Conservation (phyloP, 1,284 basidiomycete species). For the Sanguinoderma infundibulare region DNA sequence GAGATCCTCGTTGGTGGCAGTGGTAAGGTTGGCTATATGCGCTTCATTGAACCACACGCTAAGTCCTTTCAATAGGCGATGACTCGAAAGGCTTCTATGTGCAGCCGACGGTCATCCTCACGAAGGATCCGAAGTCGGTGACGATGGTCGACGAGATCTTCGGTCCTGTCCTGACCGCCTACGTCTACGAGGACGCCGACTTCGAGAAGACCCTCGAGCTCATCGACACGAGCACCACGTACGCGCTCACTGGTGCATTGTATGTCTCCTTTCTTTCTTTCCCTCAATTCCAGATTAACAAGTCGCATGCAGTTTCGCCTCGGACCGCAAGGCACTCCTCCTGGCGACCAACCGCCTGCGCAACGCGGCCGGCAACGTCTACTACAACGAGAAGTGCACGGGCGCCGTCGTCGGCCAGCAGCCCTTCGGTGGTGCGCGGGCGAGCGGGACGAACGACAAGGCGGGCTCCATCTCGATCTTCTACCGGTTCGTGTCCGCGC, state of each 20-base stretch:
- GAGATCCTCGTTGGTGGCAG: conserved; percentile 88
- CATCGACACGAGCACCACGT: conserved; percentile 87
- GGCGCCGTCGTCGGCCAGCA: conserved; percentile 97
- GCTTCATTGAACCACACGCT: not conserved
- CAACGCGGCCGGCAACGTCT: conserved; percentile 89
- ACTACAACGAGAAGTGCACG: conserved; percentile 97
- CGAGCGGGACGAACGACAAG: conserved; percentile 98
- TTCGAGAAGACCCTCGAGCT: conserved; percentile 87
- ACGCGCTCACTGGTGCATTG: conserved; percentile 92
- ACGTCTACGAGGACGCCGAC: conserved; percentile 84
- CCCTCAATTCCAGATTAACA: not conserved
- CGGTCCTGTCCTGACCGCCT: conserved; percentile 94
- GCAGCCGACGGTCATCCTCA: conserved; percentile 94
- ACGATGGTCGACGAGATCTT: conserved; percentile 98
- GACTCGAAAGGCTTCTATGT: conserved; percentile 94
- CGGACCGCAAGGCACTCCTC: conserved; percentile 79
- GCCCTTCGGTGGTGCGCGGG: conserved; percentile 94
- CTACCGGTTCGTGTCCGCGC: conserved; percentile 86
- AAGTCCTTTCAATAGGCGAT: conserved; percentile 58
- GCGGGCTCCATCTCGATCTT: conserved; percentile 92
- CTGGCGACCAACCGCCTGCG: conserved; percentile 80
- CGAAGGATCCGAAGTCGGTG: conserved; percentile 88
- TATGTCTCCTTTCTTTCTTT: conserved; percentile 43
- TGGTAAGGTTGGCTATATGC: conserved; percentile 47
- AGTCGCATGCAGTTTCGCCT: conserved; percentile 67